These are phyloP conservation scores for Rubus idaeus DNA, from an alignment of 306 rosid genomes.

Conservation along the genomic window DNA sequence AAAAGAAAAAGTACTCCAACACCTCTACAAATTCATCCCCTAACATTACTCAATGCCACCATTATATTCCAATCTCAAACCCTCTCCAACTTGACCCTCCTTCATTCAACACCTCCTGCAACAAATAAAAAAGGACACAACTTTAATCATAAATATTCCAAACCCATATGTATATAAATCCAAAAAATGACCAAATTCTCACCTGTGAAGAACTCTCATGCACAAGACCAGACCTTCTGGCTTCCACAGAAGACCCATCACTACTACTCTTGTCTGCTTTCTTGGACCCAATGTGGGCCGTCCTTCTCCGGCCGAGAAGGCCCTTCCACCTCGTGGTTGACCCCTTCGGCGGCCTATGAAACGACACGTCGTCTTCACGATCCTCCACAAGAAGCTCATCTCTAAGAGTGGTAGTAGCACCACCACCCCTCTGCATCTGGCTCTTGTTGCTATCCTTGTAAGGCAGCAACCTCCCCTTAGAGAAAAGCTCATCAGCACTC, in stretches of 20 bases:
- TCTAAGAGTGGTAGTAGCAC: slow-evolving; percentile 60
- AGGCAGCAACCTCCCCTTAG: slow-evolving; percentile 74
- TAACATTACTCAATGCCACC: slow-evolving; percentile 6
- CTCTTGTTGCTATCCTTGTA: slow-evolving; percentile 50
- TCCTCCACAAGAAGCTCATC: slow-evolving; percentile 70
- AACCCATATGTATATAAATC: neutral
- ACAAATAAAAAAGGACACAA: neutral
- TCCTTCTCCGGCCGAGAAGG: slow-evolving; percentile 72
- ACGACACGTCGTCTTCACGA: slow-evolving; percentile 40
- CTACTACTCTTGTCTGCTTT: slow-evolving; percentile 43
- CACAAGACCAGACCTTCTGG: slow-evolving; percentile 36
- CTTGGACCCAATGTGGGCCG: slow-evolving; percentile 63
- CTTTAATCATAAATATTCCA: neutral
- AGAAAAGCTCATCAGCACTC: slow-evolving; percentile 95
- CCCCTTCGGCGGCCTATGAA: slow-evolving; percentile 62
- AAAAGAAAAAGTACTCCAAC: slow-evolving; percentile 16
- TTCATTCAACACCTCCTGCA: slow-evolving; percentile 55
- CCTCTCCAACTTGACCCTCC: slow-evolving; percentile 47
- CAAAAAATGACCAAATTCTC: neutral
- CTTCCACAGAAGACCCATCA: slow-evolving; percentile 22
- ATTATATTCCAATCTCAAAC: slow-evolving; percentile 49
- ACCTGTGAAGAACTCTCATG: slow-evolving; percentile 55
- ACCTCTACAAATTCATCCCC: slow-evolving; percentile 40
- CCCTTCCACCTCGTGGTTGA: slow-evolving; percentile 69
- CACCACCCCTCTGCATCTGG: slow-evolving; percentile 36